Evolutionary conservation across 306 rosid genomes (phyloP), one percentile per base, ranked within the genome.

Genomic region (Phaseolus lunatus): DNA sequence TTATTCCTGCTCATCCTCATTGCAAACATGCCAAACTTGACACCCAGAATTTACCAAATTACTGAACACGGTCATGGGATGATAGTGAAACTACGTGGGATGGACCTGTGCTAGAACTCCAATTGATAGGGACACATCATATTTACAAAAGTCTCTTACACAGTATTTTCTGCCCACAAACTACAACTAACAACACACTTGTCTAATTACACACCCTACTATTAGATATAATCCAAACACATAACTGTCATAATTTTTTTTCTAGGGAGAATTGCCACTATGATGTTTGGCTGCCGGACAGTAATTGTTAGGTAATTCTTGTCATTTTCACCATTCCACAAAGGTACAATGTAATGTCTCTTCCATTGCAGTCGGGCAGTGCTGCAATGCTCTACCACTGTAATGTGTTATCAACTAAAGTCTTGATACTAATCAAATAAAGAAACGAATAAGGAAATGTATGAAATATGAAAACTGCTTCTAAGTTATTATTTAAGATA

Each of bases 391-490:
- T 10, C 20, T 20, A 61, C 61, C 56, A 52, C 26, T 7, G 26
- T 52, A 52, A 3, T 0, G 5, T 5, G 2, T 10, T 53, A 53
- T 10, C 15, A 20, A 53, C 29, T 75, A 16, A 57, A 64, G 11
- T 64, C 49, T 29, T 39, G 2, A 41, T 23, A 53, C 7, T 52
- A 37, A 41, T 65, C 37, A 66, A 49, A 50, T 45, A 20, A 35
- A 54, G 71, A 76, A 47, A 37, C 66, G 24, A 35, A 13, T 65
- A 13, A 22, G 14, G 41, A 65, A 76, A 50, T 66, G 50, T 65
- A 52, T 66, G 22, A 49, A 52, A 77, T 62, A 66, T 66, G 31
- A 71, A 76, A 76, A 45, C 22, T 16, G 52, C 53, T 45, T 33
- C 35, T 39, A 26, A 16, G 57, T 66, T 52, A 66, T 53, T 33